phyloP scores from a whole-genome alignment of 352 stramenopile species.

The Phytophthora nicotianae region DNA sequence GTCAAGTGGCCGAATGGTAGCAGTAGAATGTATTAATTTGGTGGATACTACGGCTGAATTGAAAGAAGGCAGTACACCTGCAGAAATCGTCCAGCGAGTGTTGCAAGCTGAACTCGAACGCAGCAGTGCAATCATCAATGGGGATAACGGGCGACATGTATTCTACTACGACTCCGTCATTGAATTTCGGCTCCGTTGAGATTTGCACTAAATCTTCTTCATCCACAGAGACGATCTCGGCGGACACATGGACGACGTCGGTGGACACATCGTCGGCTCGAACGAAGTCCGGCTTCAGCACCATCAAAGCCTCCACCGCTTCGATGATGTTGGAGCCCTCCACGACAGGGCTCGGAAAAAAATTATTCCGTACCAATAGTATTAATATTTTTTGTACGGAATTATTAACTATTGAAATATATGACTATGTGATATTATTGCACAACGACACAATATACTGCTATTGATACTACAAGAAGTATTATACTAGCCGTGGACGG shows the following conservation, averaged over 20 bases:
- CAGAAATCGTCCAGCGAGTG: constrained; percentile 4
- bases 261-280: too few species aligned
- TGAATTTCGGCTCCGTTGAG: too few species aligned
- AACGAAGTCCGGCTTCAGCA: too few species aligned
- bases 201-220: too few species aligned
- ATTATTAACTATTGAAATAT: neutral
- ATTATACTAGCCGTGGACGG: too few species aligned
- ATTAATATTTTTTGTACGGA: neutral
- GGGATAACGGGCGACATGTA: constrained; percentile 17
- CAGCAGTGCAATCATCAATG: neutral
- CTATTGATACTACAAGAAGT: too few species aligned
- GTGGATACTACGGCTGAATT: neutral
- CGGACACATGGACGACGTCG: too few species aligned
- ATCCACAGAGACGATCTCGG: too few species aligned
- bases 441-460: neutral
- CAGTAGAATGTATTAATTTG: constrained; percentile 37
- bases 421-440: neutral
- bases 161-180: constrained; percentile 33
- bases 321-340: too few species aligned
- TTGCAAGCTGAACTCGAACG: constrained; percentile 25
- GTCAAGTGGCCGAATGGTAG: constrained; percentile 32
- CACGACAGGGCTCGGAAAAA: too few species aligned
- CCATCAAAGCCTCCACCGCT: too few species aligned
- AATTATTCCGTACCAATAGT: neutral
- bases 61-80: neutral